These are phyloP conservation scores for Nicotiana knightiana DNA, from an alignment of 257 asterid species.

Conservation along the genomic window DNA sequence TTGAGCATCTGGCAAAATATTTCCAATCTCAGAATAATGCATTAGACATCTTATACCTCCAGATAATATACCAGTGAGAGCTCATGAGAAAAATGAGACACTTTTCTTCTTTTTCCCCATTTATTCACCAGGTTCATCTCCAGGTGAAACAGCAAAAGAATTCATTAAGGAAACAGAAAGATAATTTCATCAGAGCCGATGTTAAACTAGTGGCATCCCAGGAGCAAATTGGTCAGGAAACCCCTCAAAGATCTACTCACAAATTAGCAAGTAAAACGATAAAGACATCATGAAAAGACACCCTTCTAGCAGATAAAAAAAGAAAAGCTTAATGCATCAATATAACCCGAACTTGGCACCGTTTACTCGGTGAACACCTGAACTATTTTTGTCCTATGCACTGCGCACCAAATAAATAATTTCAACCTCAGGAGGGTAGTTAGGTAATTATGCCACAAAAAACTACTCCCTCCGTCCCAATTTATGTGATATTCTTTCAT, in stretches of 20 bases:
- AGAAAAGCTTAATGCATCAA: neutral
- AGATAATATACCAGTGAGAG: neutral
- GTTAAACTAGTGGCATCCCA: neutral
- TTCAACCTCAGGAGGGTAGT: too few species aligned
- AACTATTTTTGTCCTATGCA: too few species aligned
- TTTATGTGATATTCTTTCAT: too few species aligned
- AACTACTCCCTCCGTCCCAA: too few species aligned
- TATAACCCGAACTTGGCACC: too few species aligned
- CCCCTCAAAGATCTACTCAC: neutral
- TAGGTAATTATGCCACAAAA: too few species aligned
- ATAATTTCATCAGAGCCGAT: neutral
- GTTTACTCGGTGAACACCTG: too few species aligned
- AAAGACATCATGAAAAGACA: neutral
- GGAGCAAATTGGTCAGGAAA: neutral
- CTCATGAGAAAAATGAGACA: neutral
- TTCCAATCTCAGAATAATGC: neutral
- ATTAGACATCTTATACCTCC: neutral
- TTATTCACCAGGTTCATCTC: conserved; percentile 4
- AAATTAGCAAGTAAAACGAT: neutral
- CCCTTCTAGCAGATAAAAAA: neutral
- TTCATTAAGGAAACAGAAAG: neutral
- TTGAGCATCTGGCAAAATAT: conserved; percentile 62
- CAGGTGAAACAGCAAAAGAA: neutral
- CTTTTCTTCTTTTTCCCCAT: neutral
- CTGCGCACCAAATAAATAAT: too few species aligned